Base-by-base conservation (phyloP, 257 asterid species). In the Primulina tabacum region DNA sequence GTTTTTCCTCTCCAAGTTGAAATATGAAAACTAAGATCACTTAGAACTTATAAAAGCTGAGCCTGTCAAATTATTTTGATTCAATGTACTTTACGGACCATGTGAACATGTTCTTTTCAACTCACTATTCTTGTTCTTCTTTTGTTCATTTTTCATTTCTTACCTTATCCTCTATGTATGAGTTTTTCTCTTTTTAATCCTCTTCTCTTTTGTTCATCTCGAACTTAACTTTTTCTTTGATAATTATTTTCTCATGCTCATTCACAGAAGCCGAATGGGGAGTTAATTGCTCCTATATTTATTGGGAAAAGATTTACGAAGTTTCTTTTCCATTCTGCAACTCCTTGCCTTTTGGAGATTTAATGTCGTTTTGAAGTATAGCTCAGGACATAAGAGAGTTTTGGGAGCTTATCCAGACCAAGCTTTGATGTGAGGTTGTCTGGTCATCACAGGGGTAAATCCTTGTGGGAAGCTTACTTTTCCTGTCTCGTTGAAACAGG, bases 401-500 rank as follows among this genome's bases (percentile, higher is more conserved):
- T 85, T 37, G 90, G 90, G 38, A 85, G 84, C 74, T 75, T 85
- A 74, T 85, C 90, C 9, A 68, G 85, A 14, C 66, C 87, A 66
- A 73, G 87, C 75, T 82, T 85, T 68, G 87, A 81, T 38, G 79
- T 82, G 64, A 82, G 84, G 76, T 67, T 85, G 63, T 53, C 78
- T 17, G 81, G 84, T 34, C 84, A 85, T 73, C 73, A 74, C 58
- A 66, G 84, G 40, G 90, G 86, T 59, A 80, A 85, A 65, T 82
- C 90, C 4, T 28, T 82, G 80, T 28, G 90, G 90, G 47, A 85
- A 82, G 62, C 83, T 85, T 59, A 82, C 90, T 20, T 85, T 85
- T 67, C 90, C 88, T 0, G 83, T 82, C 59, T 85, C 88, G 3
- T 70, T 85, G n/a, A 85, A 82, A 76, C 88, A 85, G 89, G 89